Conservation (phyloP, 2,329 filamentous ascomycete species). For the Bretziella fagacearum region DNA sequence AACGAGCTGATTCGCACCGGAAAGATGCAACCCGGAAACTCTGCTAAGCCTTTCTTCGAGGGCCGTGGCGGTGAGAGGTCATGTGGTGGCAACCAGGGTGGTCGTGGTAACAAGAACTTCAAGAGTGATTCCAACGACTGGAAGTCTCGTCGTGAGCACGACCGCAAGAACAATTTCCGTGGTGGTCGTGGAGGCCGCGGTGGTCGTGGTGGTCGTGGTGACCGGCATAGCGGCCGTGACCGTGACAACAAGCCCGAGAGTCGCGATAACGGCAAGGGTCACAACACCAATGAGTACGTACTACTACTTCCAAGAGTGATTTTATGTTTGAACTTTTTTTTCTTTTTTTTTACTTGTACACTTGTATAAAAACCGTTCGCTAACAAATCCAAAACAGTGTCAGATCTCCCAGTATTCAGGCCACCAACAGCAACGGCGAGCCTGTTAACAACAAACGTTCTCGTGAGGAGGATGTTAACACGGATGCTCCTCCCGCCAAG, state of each 20-base stretch:
- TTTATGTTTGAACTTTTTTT: constrained; percentile 13
- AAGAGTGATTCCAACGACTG: constrained; percentile 38
- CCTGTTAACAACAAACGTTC: constrained; percentile 34
- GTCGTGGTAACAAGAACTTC: constrained; percentile 20
- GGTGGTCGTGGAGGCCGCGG: constrained; percentile 25
- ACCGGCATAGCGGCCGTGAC: constrained; percentile 14
- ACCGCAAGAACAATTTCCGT: constrained; percentile 43
- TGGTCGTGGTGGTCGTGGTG: constrained; percentile 27
- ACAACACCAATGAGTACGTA: constrained; percentile 22
- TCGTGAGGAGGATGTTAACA: constrained; percentile 33
- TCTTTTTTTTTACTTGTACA: neutral
- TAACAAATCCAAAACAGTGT: constrained; percentile 19
- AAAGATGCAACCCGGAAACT: constrained; percentile 42
- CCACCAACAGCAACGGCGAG: constrained; percentile 26
- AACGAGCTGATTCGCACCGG: constrained; percentile 53
- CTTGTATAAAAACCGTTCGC: constrained; percentile 15
- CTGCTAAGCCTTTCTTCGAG: constrained; percentile 32
- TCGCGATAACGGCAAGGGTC: constrained; percentile 18
- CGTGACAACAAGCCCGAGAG: constrained; percentile 19
- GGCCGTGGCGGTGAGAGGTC: constrained; percentile 23
- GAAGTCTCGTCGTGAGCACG: constrained; percentile 46
- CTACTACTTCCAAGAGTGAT: neutral
- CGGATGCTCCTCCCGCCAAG: constrained; percentile 35
- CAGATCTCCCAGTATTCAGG: constrained; percentile 29
- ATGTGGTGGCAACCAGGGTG: constrained; percentile 26